Base-by-base conservation (phyloP, 2,329 filamentous ascomycete species). In the Chaetomium strumarium region DNA sequence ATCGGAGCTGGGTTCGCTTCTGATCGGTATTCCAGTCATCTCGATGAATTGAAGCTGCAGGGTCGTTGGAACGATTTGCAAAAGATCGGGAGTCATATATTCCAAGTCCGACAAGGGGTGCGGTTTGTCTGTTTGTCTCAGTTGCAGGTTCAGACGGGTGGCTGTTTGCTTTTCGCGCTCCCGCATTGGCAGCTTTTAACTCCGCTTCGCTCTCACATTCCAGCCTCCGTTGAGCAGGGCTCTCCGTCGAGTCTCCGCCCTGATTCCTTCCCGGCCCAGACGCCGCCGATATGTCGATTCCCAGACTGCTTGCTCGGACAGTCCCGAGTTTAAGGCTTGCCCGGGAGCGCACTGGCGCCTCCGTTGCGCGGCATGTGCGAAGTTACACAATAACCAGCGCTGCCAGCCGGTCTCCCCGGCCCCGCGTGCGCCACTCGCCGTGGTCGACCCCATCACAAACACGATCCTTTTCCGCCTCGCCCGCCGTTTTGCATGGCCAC, bases 401-500 rank as follows among this genome's bases (percentile, higher is more conserved):
- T 40, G 10, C 52, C n/a, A 34, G 34, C 31, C 53, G 40, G 17
- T 29, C 17, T 16, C 36, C 51, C 50, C 36, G 46, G 40, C 16
- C 42, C 47, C 42, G 46, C 46, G n/a, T 46, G 57, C 38, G 40
- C 46, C 49, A 24, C 24, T 29, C 40, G 38, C 41, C 43, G 29
- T 39, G 16, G 48, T 31, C 44, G 11, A 33, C 43, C 31, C 37
- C 17, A 9, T 1, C 42, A 8, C 57, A 53, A 33, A 38, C 19
- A 43, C 60, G 56, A 30, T 36, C 42, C 34, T 93, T 96, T 68
- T 86, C 86, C 39, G 80, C 78, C 11, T 84, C 85, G 5, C 66
- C 79, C 11, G 64, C 73, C 52, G 69, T 72, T 49, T 72, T 69
- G 46, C 93, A 99, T 69, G 90, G 87, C 43, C 89, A 97, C 68